Conservation (phyloP, 1,139 yeast species). For the Kodamaea arcana region DNA sequence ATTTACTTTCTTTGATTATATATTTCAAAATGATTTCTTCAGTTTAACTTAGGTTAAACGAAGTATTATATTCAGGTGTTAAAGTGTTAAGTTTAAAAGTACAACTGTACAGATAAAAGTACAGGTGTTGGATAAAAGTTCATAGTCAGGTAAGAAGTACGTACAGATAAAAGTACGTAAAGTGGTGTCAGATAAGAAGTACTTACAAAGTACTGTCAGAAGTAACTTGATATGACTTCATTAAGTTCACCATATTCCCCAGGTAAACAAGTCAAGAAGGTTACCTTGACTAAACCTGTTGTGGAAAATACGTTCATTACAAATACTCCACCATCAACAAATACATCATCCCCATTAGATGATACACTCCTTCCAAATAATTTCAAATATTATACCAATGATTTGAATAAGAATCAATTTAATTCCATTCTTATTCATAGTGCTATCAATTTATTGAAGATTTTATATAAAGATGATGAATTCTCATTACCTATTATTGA, state of each 20-base stretch:
- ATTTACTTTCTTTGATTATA: constrained; percentile 4
- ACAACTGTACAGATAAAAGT: too few relatives aligned
- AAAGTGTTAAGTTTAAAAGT: too few relatives aligned
- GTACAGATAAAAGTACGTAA: too few relatives aligned
- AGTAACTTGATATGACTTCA: too few relatives aligned
- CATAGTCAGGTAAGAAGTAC: too few relatives aligned
- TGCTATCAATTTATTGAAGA: constrained; percentile 33
- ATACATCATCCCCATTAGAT: constrained; percentile 13
- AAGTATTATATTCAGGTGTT: too few relatives aligned
- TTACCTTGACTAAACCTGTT: not conserved
- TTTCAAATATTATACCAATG: constrained; percentile 36
- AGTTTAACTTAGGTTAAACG: constrained; percentile 1
- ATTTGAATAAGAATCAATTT: constrained; percentile 40
- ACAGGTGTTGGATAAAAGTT: too few relatives aligned
- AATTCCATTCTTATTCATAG: constrained; percentile 39
- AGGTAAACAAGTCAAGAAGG: constrained; percentile 1
- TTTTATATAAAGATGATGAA: constrained; percentile 24
- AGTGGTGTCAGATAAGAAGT: too few relatives aligned
- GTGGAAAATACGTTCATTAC: not conserved
- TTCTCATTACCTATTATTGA: constrained; percentile 13
- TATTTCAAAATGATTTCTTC: constrained; percentile 1
- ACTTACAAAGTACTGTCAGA: too few relatives aligned
- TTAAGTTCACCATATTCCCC: constrained; percentile 11
- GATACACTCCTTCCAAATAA: constrained; percentile 30
- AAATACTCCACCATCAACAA: constrained; percentile 14